These are phyloP conservation scores for Xylaria polymorpha DNA, from an alignment of 2,329 filamentous ascomycete species.

Conservation along the genomic window DNA sequence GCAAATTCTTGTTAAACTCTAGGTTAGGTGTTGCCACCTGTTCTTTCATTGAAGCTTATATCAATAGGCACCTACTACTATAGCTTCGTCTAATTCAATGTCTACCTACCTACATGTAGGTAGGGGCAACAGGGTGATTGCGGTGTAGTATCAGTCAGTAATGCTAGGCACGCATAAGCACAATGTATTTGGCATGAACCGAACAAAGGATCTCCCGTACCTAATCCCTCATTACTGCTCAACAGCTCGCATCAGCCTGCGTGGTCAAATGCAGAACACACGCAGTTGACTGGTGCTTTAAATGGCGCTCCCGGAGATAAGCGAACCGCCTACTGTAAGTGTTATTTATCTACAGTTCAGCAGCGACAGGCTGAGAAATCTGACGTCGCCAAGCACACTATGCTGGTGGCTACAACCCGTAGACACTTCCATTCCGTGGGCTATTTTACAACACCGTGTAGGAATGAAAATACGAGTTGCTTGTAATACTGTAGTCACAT, in stretches of 20 bases:
- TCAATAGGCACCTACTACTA: too few relatives aligned
- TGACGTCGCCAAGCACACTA: not conserved
- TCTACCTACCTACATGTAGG: too few relatives aligned
- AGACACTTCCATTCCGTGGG: not conserved
- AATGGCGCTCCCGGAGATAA: constrained; percentile 35
- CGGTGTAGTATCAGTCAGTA: not conserved
- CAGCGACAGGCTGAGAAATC: not conserved
- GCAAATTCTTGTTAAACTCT: too few relatives aligned
- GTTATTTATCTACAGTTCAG: not conserved
- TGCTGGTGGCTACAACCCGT: not conserved
- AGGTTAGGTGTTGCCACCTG: too few relatives aligned
- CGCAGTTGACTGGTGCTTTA: constrained; percentile 12
- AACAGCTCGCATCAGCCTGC: constrained; percentile 14
- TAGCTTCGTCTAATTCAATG: too few relatives aligned
- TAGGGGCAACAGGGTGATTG: too few relatives aligned
- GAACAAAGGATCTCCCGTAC: constrained; percentile 4
- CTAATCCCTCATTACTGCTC: not conserved
- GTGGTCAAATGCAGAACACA: constrained; percentile 6
- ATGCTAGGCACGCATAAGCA: too few relatives aligned
- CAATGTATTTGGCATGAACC: not conserved
- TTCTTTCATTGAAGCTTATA: too few relatives aligned
- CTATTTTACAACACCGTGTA: not conserved
- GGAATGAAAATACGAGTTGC: not conserved
- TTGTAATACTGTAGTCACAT: too few relatives aligned
- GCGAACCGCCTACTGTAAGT: not conserved